Evolutionary conservation across 441 rosid species (phyloP).

Genomic region (Gossypium schwendimanii): DNA sequence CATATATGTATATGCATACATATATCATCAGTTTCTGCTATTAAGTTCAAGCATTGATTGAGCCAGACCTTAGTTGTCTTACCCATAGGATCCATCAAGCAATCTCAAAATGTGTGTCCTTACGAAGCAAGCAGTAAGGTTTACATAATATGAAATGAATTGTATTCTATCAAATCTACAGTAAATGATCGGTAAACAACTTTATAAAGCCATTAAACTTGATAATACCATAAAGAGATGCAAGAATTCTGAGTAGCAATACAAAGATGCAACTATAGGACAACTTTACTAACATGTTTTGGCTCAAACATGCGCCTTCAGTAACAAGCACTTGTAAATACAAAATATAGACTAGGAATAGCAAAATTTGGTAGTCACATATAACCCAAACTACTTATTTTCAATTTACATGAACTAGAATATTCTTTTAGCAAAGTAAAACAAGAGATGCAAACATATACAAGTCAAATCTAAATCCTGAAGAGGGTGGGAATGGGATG

Average conservation of each 20-base stretch:
- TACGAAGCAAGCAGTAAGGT: neutral
- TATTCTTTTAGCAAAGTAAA: neutral
- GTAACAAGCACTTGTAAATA: neutral
- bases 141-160: neutral
- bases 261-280: neutral
- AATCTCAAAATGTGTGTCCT: neutral
- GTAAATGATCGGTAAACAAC: neutral
- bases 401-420: neutral
- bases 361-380: neutral
- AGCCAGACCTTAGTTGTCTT: neutral
- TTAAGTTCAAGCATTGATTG: neutral
- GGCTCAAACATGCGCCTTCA: neutral
- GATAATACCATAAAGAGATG: neutral
- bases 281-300: neutral
- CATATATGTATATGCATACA: neutral
- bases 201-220: neutral
- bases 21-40: neutral
- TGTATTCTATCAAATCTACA: neutral
- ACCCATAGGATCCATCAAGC: neutral
- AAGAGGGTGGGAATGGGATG: neutral
- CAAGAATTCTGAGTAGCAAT: neutral
- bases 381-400: neutral
- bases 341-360: neutral
- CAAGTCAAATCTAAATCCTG: slow-evolving; percentile 2
- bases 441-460: neutral